These are phyloP conservation scores for Ailanthus altissimus DNA, from an alignment of 345 rosid species.

Conservation along the genomic window DNA sequence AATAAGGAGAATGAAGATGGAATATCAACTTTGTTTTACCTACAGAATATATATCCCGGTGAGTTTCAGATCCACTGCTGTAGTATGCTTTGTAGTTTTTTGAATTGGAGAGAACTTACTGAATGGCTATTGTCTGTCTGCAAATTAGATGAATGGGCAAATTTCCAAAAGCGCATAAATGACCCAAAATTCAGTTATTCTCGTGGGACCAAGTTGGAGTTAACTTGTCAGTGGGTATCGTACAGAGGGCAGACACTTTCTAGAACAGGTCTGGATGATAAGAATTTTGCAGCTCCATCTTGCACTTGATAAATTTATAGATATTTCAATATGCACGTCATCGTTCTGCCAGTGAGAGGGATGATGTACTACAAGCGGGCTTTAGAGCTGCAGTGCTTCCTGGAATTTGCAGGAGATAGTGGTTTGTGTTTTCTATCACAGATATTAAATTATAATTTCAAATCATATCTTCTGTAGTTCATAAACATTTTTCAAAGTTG, in stretches of 20 bases:
- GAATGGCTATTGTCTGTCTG: constrained; percentile 21
- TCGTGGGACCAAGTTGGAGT: constrained; percentile 43
- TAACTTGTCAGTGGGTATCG: constrained; percentile 78
- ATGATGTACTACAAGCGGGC: constrained; percentile 93
- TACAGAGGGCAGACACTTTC: constrained; percentile 94
- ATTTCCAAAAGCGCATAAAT: constrained; percentile 56
- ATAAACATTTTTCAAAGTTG: constrained; percentile 8
- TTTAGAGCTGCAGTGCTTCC: constrained; percentile 71
- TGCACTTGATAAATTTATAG: constrained; percentile 6
- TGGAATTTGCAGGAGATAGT: constrained; percentile 61
- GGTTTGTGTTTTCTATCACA: constrained; percentile 49
- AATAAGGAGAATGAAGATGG: constrained; percentile 92
- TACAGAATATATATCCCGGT: constrained; percentile 93
- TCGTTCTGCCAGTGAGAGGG: constrained; percentile 74
- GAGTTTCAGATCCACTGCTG: constrained; percentile 28
- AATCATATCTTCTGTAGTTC: constrained; percentile 10
- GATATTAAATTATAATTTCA: not conserved
- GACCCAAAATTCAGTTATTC: constrained; percentile 28
- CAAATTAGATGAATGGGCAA: constrained; percentile 84
- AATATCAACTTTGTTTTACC: constrained; percentile 71
- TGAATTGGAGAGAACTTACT: constrained; percentile 18
- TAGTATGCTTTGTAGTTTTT: constrained; percentile 15
- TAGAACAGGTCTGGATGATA: constrained; percentile 63
- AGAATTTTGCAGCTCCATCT: not conserved
- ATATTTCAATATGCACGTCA: constrained; percentile 1